Evolutionary conservation across 257 asterid genomes (phyloP).

Genomic region (Solanum pinnatisectum): DNA sequence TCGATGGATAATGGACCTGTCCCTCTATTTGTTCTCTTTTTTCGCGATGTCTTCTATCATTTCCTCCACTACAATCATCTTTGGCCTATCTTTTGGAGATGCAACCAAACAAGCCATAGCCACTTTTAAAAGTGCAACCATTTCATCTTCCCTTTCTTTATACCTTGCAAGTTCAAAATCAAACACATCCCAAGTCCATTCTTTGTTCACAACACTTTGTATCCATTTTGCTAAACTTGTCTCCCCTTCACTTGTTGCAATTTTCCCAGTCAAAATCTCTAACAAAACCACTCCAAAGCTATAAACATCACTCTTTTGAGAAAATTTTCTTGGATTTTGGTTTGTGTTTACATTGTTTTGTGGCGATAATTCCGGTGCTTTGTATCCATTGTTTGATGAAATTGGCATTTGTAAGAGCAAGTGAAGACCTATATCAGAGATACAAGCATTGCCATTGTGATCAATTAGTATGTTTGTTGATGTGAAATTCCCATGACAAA

Average conservation of each 20-base stretch:
- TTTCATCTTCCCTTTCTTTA: constrained; percentile 31
- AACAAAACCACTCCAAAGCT: constrained; percentile 24
- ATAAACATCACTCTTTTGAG: constrained; percentile 25
- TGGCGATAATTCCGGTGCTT: constrained; percentile 11
- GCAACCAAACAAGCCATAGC: constrained; percentile 30
- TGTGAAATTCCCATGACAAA: constrained; percentile 26
- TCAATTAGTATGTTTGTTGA: constrained; percentile 26
- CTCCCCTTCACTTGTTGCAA: constrained; percentile 14
- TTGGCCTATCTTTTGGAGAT: constrained; percentile 27
- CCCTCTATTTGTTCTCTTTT: not conserved
- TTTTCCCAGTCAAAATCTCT: constrained; percentile 28
- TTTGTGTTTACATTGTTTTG: not conserved
- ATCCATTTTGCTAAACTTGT: constrained; percentile 23
- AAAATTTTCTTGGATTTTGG: not conserved
- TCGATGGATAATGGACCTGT: not conserved
- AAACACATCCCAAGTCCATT: constrained; percentile 33
- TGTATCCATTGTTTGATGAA: constrained; percentile 13
- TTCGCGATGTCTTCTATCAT: constrained; percentile 19
- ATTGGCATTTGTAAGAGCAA: constrained; percentile 7
- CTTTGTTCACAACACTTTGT: constrained; percentile 15
- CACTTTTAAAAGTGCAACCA: constrained; percentile 26
- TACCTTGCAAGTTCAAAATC: constrained; percentile 29
- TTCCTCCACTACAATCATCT: constrained; percentile 13
- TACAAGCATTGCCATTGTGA: constrained; percentile 20
- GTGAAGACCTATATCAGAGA: constrained; percentile 19